Evolutionary conservation across 2,329 filamentous ascomycete genomes (phyloP).

Genomic region (Ophiobolus disseminans): DNA sequence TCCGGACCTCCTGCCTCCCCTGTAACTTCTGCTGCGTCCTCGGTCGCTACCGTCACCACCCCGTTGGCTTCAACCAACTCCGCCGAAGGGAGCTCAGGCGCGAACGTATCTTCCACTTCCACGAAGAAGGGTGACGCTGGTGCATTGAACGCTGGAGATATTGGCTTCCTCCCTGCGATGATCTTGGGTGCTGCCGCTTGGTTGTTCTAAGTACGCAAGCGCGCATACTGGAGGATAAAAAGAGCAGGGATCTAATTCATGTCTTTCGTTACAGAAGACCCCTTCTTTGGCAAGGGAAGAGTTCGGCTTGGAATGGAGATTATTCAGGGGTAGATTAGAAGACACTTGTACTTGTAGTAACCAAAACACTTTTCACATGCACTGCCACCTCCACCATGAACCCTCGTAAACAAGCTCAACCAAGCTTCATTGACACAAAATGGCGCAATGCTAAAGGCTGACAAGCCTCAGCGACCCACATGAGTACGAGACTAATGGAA

Average conservation of each 20-base stretch:
- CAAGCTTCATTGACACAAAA: slow-evolving; percentile 4
- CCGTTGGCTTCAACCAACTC: neutral
- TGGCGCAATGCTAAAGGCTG: neutral
- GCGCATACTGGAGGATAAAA: no score
- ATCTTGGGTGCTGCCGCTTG: slow-evolving; percentile 21
- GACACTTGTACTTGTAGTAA: neutral
- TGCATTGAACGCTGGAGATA: slow-evolving; percentile 3
- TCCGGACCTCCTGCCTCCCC: no score
- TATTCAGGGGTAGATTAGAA: neutral
- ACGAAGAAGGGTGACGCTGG: slow-evolving; percentile 7
- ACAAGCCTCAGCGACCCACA: neutral
- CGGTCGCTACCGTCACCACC: neutral
- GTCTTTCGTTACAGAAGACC: neutral
- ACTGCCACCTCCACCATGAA: neutral
- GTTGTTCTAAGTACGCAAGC: slow-evolving; percentile 13
- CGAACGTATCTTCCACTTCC: neutral
- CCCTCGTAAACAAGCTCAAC: neutral
- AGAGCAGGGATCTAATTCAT: neutral
- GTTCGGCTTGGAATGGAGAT: no score
- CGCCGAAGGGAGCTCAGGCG: neutral
- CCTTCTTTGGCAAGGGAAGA: neutral
- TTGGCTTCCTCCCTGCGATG: slow-evolving; percentile 18
- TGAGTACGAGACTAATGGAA: neutral
- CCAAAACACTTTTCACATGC: neutral
- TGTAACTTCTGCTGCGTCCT: neutral